Evolutionary conservation across 805 yeast species (phyloP), one percentile per base, ranked within the genome.

Genomic region (Candida glaebosa): DNA sequence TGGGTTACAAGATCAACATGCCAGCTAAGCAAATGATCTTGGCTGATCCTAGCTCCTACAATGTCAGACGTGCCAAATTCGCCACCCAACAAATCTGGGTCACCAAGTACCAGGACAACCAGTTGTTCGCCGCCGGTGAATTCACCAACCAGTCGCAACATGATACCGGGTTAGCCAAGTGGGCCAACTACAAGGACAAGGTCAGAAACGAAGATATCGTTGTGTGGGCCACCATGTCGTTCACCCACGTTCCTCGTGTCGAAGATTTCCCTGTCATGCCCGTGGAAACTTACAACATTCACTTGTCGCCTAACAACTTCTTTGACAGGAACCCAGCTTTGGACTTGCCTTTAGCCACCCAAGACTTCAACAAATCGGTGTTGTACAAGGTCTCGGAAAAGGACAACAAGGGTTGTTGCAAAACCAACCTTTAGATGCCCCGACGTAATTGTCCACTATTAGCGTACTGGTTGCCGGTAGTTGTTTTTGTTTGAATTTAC

Each of bases 221-320:
- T 45, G 82, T 85, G 34, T 85, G 91, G 90, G 84, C 86, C 49
- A 84, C 93, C 35, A 60, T 85, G 58, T 89, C 87, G 19, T 76
- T 85, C 68, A 85, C 91, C 3, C 95, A 85, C 58, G 77, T 84
- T 54, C 93, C 93, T 53, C 76, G 87, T 56, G 80, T 82, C 28
- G 95, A 85, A 67, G 91, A 85, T 62, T 85, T 86, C 83, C 95
- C 95, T 37, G 90, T 85, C 39, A 85, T 85, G 95, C 90, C 93
- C 25, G 86, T 82, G 43, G 95, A 85, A 65, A 81, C 80, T 48
- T 81, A 83, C 68, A 65, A 58, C 51, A 80, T 84, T 51, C 72
- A 77, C 44, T 72, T 85, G 43, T 72, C 75, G 35, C 95, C 95
- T 40, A 70, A 76, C 52, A 84, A 86, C 42, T 85, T 85, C 78